Percentiles rank a stretch among this genome's conserved stretches.
Evolutionary conservation across 2,329 filamentous ascomycete genomes (phyloP).

Genomic region (Monilinia laxa): DNA sequence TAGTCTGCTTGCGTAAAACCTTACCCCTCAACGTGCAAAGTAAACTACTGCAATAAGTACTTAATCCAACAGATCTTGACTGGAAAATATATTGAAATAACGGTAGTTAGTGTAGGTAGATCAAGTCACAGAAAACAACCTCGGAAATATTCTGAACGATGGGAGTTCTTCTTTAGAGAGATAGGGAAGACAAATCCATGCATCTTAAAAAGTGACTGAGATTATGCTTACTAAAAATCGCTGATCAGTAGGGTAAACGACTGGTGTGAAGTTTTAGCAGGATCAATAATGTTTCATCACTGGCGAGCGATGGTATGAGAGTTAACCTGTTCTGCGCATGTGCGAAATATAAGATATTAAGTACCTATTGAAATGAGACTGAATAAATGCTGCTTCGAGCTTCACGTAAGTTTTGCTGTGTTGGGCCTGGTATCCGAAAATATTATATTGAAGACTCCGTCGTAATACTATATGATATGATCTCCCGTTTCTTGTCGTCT

Average conservation of each 20-base stretch:
- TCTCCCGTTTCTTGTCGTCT: slow-evolving; percentile 8
- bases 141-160: neutral
- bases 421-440: slow-evolving; percentile 10
- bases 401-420: neutral
- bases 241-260: neutral
- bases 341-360: neutral
- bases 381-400: neutral
- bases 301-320: neutral
- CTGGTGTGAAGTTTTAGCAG: neutral
- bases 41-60: too few species aligned
- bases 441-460: slow-evolving; percentile 14
- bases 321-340: neutral
- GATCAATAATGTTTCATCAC: neutral
- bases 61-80: too few species aligned
- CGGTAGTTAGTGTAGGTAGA: neutral
- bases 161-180: neutral
- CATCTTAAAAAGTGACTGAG: neutral
- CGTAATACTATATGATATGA: slow-evolving; percentile 20
- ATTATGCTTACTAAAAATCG: neutral
- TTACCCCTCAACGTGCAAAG: too few species aligned
- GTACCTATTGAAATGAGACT: neutral
- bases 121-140: neutral
- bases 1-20: too few species aligned
- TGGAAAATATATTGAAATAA: too few species aligned
- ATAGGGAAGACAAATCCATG: neutral